Evolutionary conservation across 768 basidiomycete species (phyloP), one percentile per base, ranked within the genome.

Genomic region (Boletus subcaerulescens): DNA sequence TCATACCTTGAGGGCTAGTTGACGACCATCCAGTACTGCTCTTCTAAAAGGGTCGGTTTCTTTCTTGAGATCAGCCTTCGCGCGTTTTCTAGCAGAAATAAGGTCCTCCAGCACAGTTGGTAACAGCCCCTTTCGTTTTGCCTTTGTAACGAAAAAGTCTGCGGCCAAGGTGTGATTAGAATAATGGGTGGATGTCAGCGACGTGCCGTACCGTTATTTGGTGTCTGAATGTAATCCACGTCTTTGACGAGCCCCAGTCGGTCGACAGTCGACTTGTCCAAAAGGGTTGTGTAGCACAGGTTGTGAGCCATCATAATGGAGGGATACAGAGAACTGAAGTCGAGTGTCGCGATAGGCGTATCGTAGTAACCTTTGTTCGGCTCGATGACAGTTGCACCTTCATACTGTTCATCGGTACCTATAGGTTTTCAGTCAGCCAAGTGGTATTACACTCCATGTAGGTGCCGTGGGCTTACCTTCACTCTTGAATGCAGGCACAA

Each of bases 261-360:
- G 18, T 93, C 88, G 13, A 96, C 87, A 0, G 87, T 89, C 6
- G 54, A 42, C 67, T 84, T 89, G 58, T 97, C 91, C 36, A 98
- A 71, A n/a, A 98, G 77, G 0, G 97, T 98, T 0, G 97, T 98
- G 67, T 98, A 99, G 70, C 97, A 99, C 1, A 99, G 76, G 67
- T 99, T 99, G 72, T 99, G 97, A 3, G 96, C 97, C 95, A 98
- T 98, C 97, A 99, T 99, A 74, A 99, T 98, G 0, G 97, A 98
- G 4, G 97, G 97, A 72, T 99, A 99, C 57, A 99, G 80, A 2
- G 95, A 98, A 55, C 93, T 94, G 75, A 99, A 99, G 80, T 99
- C 97, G 45, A 99, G 83, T 0, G 97, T 98, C 13, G 97, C 95
- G 64, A 99, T 98, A 2, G 97, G 97, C 0, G 86, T 83, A 66